Evolutionary conservation across 2,329 filamentous ascomycete genomes (phyloP), one percentile per base, ranked within the genome.

Genomic region (Thielaviopsis ethacetica): DNA sequence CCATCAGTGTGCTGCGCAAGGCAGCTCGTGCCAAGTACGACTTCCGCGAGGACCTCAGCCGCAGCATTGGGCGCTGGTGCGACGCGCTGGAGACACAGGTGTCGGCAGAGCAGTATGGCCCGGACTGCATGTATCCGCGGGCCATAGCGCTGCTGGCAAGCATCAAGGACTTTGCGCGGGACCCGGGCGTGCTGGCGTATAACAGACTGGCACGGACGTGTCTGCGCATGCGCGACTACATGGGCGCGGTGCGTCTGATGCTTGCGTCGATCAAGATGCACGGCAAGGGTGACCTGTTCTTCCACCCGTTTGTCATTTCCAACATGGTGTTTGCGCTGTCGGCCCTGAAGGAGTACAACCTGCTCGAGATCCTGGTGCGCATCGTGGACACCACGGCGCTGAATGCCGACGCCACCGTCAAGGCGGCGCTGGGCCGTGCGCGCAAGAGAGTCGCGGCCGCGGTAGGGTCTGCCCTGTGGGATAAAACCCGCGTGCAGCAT

Each of bases 271-370:
- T 56, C 21, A 47, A 47, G 12, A 55, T 53, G 34, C 56, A 61
- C 21, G 56, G 59, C 4, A 27, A 30, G n/a, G 47, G 44, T 17
- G 56, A 61, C 41, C 12, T 56, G 24, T 58, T 61, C 17, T 52
- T 44, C 27, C 53, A 59, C 26, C 52, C 53, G 13, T 59, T 53
- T 47, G 24, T 56, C 5, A 21, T 54, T 5, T 61, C 59, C 1
- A 61, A 61, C 19, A 38, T 61, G 22, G 54, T 61, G 10, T 61
- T 61, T 61, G 56, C 56, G 10, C 26, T 59, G 22, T 61, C 59
- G 15, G 59, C 59, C 3, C 47, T 61, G 12, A 26, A 47, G 27
- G 56, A 61, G 13, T 61, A 61, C 53, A 51, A 58, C n/a, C 5
- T 59, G 12, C 22, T 61, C 15, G 27, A 56, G 6, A 54, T 58